phyloP scores from a whole-genome alignment of 1,139 yeast genomes.

The Saccharomycopsis phalli region DNA sequence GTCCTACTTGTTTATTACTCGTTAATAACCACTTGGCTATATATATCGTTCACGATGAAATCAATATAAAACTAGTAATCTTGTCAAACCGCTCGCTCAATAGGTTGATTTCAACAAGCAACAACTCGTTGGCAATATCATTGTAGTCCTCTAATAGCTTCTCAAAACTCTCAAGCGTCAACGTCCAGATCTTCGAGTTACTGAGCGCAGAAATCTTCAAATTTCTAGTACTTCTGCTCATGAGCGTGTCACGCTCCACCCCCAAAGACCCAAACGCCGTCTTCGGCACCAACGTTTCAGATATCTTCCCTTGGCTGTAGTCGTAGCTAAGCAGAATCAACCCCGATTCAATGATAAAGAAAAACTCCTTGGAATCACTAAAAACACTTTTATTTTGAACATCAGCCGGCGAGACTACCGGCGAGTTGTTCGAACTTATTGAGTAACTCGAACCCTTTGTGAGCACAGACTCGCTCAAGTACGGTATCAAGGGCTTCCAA shows the following conservation, averaged over 20 bases:
- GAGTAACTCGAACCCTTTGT: constrained; percentile 34
- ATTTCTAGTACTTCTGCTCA: constrained; percentile 20
- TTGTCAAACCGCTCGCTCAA: constrained; percentile 68
- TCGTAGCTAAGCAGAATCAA: constrained; percentile 50
- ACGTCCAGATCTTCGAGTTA: constrained; percentile 66
- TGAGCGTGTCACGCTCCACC: background rate
- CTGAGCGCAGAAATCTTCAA: constrained; percentile 33
- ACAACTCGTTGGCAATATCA: constrained; percentile 59
- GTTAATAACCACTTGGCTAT: background rate
- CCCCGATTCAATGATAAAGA: constrained; percentile 76
- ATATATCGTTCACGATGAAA: constrained; percentile 29
- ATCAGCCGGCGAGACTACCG: background rate
- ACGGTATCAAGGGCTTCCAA: constrained; percentile 52
- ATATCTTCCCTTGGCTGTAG: constrained; percentile 49
- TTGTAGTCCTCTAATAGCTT: constrained; percentile 33
- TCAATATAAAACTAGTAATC: constrained; percentile 58
- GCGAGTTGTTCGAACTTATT: background rate
- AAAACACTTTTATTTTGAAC: constrained; percentile 32
- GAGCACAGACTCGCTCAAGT: constrained; percentile 41
- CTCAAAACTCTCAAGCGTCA: constrained; percentile 40
- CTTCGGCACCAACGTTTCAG: constrained; percentile 77
- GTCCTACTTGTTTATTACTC: constrained; percentile 19
- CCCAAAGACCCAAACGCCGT: constrained; percentile 66
- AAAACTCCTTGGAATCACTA: constrained; percentile 35
- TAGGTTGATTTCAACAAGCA: constrained; percentile 55